phyloP scores from a whole-genome alignment of 179 eudicot species.

The Beta corolliflora region DNA sequence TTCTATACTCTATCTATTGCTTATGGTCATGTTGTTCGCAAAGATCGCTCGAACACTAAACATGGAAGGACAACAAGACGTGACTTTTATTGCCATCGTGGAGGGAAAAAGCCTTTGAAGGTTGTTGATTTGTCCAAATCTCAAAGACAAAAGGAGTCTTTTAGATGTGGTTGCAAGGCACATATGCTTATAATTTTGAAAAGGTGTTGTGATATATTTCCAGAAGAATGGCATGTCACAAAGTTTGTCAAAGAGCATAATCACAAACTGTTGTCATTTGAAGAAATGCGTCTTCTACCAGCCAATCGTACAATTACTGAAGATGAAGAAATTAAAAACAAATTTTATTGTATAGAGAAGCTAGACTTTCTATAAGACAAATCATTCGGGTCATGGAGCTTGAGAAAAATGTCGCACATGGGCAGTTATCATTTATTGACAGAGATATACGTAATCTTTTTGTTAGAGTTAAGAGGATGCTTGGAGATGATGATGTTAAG shows the following conservation, averaged over 20 bases:
- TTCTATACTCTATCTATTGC: no score
- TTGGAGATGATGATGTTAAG: no score
- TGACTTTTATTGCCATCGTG: slow-evolving; percentile 23
- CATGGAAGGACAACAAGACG: slow-evolving; percentile 12
- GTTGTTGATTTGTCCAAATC: slow-evolving; percentile 12
- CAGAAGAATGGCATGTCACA: not conserved
- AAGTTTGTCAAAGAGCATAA: not conserved
- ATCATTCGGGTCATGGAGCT: no score
- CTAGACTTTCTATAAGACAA: no score
- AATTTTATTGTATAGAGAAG: no score
- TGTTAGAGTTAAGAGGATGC: no score
- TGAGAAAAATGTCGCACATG: no score
- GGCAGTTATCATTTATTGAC: no score
- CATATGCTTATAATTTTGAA: not conserved
- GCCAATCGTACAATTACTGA: not conserved
- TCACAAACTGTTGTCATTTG: not conserved
- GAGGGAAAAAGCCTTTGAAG: slow-evolving; percentile 10
- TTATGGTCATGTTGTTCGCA: slow-evolving; percentile 14
- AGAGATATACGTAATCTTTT: no score
- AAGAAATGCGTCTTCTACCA: not conserved
- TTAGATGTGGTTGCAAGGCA: not conserved
- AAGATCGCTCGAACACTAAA: slow-evolving; percentile 18
- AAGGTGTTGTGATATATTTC: not conserved
- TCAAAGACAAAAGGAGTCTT: not conserved
- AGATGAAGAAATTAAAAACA: no score